Evolutionary conservation across 352 stramenopile genomes (phyloP).

Genomic region (Phytophthora europaea): DNA sequence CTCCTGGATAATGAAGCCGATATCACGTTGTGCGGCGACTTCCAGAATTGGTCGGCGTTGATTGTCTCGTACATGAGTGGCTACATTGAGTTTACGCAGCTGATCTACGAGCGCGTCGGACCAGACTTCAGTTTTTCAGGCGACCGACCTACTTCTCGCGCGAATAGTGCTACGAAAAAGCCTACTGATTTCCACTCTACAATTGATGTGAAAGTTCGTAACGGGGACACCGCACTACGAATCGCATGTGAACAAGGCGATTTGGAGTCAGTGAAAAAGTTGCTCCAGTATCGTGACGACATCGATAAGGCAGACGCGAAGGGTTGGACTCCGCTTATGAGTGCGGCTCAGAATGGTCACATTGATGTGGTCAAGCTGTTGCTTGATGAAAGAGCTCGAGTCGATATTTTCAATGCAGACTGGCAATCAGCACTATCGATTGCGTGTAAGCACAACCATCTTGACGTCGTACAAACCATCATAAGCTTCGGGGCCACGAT

Average conservation of each 20-base stretch:
- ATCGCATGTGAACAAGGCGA: neutral
- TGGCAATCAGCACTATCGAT: neutral
- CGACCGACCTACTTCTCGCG: neutral
- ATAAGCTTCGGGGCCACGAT: neutral
- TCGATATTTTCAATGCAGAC: neutral
- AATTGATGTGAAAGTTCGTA: neutral
- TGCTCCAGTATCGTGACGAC: neutral
- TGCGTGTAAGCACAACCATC: neutral
- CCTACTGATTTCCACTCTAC: neutral
- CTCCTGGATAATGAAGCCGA: neutral
- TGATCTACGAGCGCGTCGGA: conserved; percentile 1
- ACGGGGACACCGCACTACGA: neutral
- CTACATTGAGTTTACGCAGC: neutral
- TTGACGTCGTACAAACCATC: neutral
- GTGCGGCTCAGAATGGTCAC: neutral
- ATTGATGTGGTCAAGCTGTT: neutral
- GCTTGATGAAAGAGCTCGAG: neutral
- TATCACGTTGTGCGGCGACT: neutral
- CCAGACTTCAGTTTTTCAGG: neutral
- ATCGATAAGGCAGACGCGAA: neutral
- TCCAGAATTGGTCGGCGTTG: neutral
- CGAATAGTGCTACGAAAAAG: neutral
- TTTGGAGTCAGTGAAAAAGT: neutral
- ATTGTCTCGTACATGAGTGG: neutral
- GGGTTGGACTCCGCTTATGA: neutral